Evolutionary conservation across 768 basidiomycete species (phyloP).

Genomic region (Mycena capillaripes): DNA sequence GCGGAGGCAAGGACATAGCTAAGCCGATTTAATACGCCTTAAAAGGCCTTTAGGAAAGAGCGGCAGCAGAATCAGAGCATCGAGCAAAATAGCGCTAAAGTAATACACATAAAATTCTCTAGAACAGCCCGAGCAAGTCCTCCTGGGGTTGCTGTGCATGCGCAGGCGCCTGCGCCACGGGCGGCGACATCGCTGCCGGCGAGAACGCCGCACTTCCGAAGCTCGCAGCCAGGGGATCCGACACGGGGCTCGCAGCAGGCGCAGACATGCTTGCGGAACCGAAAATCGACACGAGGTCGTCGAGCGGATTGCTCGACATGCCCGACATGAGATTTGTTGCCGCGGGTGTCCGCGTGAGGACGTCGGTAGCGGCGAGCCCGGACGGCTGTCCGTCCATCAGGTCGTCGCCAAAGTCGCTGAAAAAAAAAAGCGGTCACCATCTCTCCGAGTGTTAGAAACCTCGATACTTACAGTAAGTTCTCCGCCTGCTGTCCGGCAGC

Average conservation of each 20-base stretch:
- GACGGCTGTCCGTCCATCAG: constrained; percentile 76
- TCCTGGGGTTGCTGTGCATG: constrained; percentile 56
- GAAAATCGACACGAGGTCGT: constrained; percentile 95
- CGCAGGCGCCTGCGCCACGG: constrained; percentile 34
- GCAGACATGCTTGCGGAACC: constrained; percentile 62
- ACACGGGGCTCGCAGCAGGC: constrained; percentile 24
- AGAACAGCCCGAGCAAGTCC: constrained; percentile 68
- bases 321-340: constrained; percentile 83
- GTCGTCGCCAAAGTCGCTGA: constrained; percentile 87
- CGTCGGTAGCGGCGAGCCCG: constrained; percentile 83
- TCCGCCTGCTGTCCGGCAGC: constrained; percentile 94
- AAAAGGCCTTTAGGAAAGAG: no score
- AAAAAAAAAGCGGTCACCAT: constrained; percentile 4
- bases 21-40: no score
- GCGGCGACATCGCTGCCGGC: constrained; percentile 27
- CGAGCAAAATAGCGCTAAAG: no score
- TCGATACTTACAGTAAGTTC: constrained; percentile 77
- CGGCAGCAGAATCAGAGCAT: no score
- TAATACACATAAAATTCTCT: constrained; percentile 18
- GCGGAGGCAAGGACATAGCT: no score
- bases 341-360: constrained; percentile 74
- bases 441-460: background rate
- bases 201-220: constrained; percentile 36
- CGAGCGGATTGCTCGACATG: constrained; percentile 90
- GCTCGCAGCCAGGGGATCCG: constrained; percentile 21